Evolutionary conservation across 2,329 filamentous ascomycete species (phyloP), one percentile per base, ranked within the genome.

Genomic region (Fusarium buxicola): DNA sequence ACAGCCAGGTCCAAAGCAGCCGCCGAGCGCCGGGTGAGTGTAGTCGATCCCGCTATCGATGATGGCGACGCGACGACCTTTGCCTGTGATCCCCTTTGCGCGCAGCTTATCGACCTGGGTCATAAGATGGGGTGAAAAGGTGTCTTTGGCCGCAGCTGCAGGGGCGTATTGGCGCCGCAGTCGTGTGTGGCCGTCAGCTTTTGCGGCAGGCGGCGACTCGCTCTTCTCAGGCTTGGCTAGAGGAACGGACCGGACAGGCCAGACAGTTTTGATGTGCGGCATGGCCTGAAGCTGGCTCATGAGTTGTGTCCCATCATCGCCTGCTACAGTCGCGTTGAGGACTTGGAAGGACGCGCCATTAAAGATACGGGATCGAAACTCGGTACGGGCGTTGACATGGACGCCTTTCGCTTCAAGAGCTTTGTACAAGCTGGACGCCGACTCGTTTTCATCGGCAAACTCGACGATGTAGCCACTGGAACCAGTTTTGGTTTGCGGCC

Each of bases 1-100:
- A 68, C 81, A 87, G 11, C 82, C 84, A 5, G 77, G 68, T 5
- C 86, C 86, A 67, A 88, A 88, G 66, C 86, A 86, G 47, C 85
- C 85, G 13, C 86, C 86, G 3, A 89, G 80, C n/a, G 84, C 83
- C 2, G 85, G 84, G 65, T 89, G 86, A 1, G 75, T 80, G 69
- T 88, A 89, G 69, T 89, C 86, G 44, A 86, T 76, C 61, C 82
- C 82, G 13, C 78, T 81, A 68, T 84, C 82, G 32, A 85, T 76
- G 18, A 84, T 74, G 39, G 72, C 82, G 61, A 84, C 74, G 59
- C 80, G 81, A 71, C 84, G 74, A 30, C 81, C 82, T 59, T 78
- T 76, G 30, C 82, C 82, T 2, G 74, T 78, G 58, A 80, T 57
- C 2, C 81, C 81, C 50, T 78, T 68, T 10, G 76, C 78, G 43